Conservation (phyloP, 2,329 filamentous ascomycete genomes). For the Colletotrichum kahawae region DNA sequence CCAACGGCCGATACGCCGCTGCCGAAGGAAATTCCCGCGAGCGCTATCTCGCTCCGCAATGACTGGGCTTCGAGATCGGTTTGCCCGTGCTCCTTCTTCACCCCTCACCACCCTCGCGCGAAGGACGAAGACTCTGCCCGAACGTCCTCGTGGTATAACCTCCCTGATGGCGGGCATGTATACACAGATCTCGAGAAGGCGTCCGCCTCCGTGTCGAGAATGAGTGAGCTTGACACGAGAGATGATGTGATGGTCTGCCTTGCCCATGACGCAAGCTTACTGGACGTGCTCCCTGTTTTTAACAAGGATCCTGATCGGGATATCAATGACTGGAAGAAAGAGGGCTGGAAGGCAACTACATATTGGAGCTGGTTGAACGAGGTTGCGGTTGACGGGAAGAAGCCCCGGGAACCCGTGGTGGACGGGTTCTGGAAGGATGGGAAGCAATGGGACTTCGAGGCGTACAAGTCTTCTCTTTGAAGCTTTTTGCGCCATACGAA, state of each 20-base stretch:
- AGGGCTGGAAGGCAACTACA: slow-evolving; percentile 4
- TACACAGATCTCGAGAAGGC: slow-evolving; percentile 10
- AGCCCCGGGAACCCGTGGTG: neutral
- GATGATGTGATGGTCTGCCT: slow-evolving; percentile 18
- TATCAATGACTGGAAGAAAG: slow-evolving; percentile 14
- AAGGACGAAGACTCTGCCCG: neutral
- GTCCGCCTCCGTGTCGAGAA: slow-evolving; percentile 2
- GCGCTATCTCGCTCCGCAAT: neutral
- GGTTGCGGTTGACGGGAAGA: slow-evolving; percentile 1
- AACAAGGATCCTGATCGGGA: neutral
- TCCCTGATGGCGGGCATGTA: neutral
- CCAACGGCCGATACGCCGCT: neutral
- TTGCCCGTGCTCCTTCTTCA: slow-evolving; percentile 14
- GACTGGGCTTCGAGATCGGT: neutral
- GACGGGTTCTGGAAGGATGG: slow-evolving; percentile 16
- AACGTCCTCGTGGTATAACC: neutral
- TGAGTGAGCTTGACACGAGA: slow-evolving; percentile 12
- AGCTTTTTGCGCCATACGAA: neutral
- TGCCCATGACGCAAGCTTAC: slow-evolving; percentile 9
- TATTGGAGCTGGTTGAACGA: slow-evolving; percentile 20
- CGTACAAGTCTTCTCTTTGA: neutral
- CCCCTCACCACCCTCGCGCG: neutral
- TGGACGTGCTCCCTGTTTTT: slow-evolving; percentile 12
- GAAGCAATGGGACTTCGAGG: slow-evolving; percentile 8
- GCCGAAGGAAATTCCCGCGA: neutral